Conservation (phyloP, 192 early-diverging fungal genomes). For the Glomus cerebriforme region DNA sequence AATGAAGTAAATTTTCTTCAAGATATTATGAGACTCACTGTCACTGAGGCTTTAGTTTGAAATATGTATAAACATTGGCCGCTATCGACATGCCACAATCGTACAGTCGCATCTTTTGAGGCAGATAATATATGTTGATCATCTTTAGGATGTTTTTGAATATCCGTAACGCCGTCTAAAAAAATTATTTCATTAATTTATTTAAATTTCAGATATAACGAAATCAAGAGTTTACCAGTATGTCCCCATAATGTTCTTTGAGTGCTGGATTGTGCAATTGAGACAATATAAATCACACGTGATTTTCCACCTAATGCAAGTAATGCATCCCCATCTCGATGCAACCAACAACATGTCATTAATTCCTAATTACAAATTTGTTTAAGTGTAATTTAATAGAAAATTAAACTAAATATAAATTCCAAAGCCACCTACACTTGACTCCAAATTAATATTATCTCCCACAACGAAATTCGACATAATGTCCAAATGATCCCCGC, state of each 20-base stretch:
- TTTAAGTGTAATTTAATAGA: not conserved
- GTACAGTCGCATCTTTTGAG: constrained; percentile 70
- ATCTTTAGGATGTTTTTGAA: constrained; percentile 72
- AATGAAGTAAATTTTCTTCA: not conserved
- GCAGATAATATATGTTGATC: constrained; percentile 68
- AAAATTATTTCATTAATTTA: not conserved
- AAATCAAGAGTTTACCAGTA: not conserved
- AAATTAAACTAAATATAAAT: not conserved
- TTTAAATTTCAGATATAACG: not conserved
- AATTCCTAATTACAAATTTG: constrained; percentile 17
- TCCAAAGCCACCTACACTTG: not conserved
- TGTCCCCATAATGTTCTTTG: constrained; percentile 14
- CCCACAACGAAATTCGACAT: constrained; percentile 85
- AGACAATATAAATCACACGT: constrained; percentile 22
- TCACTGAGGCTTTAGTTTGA: constrained; percentile 57
- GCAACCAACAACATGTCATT: constrained; percentile 31
- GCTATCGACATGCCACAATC: constrained; percentile 75
- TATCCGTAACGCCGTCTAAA: constrained; percentile 62
- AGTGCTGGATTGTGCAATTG: constrained; percentile 19
- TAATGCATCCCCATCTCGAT: constrained; percentile 24
- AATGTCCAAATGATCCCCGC: constrained; percentile 90
- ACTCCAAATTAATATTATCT: constrained; percentile 13
- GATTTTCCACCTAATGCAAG: constrained; percentile 23
- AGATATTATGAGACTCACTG: constrained; percentile 42
- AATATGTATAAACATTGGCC: constrained; percentile 64